These are phyloP conservation scores for Dothistroma septosporum DNA, from an alignment of 2,329 filamentous ascomycete species.

Conservation along the genomic window DNA sequence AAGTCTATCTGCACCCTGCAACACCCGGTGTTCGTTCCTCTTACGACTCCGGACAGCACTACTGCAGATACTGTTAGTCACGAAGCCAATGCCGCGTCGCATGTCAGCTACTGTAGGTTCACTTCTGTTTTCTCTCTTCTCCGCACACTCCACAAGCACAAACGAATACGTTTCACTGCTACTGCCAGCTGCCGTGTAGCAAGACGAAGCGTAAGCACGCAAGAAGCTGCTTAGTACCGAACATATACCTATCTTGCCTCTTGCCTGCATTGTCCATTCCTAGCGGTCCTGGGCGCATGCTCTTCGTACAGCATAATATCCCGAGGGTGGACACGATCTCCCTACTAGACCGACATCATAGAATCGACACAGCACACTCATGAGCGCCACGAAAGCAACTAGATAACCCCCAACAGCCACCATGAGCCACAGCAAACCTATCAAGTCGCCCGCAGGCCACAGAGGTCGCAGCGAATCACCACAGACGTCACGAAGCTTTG, in stretches of 20 bases:
- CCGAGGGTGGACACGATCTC: neutral
- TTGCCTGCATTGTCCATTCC: neutral
- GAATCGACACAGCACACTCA: neutral
- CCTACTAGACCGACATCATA: neutral
- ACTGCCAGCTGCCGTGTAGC: neutral
- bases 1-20: too few relatives aligned
- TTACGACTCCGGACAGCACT: neutral
- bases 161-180: neutral
- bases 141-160: neutral
- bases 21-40: too few relatives aligned
- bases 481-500: slow-evolving; percentile 24
- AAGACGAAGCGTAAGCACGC: neutral
- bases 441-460: neutral
- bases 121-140: neutral
- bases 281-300: neutral
- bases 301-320: neutral
- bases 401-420: neutral
- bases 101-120: neutral
- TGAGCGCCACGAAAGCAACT: neutral
- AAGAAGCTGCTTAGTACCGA: neutral
- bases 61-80: neutral
- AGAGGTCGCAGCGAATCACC: slow-evolving; percentile 17
- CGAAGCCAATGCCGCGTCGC: neutral
- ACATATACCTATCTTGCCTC: neutral
- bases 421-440: slow-evolving; percentile 1